A percentile compares a stretch with the other conserved stretches of the same genome.
phyloP scores from a whole-genome alignment of 495 filamentous ascomycete genomes.

The Beverwykella pulmonaria region DNA sequence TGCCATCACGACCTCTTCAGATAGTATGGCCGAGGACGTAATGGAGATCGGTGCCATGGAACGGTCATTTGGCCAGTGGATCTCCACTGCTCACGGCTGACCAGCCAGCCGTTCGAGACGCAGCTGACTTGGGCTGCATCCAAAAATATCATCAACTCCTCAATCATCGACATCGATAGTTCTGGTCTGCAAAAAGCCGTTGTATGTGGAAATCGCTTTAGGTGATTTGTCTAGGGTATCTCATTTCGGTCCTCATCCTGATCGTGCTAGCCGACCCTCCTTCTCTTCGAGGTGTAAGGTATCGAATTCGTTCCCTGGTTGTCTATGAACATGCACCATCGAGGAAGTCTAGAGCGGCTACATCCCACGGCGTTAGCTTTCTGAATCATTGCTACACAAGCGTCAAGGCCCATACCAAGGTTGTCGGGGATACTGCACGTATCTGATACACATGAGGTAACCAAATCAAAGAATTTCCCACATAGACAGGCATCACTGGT shows the following conservation, averaged over 20 bases:
- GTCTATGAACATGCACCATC: conserved; percentile 4
- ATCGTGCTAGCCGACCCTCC: not conserved
- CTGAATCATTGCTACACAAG: not conserved
- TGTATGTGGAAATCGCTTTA: not conserved
- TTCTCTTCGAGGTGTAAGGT: not conserved
- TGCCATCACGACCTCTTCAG: too few relatives aligned
- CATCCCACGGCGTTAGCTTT: not conserved
- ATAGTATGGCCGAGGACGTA: too few relatives aligned
- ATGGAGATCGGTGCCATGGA: too few relatives aligned
- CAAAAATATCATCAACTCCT: too few relatives aligned
- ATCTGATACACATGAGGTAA: conserved; percentile 11
- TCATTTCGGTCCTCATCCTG: conserved; percentile 1
- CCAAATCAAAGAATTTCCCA: conserved; percentile 20
- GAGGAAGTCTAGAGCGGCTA: conserved; percentile 7
- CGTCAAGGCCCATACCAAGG: conserved; percentile 15
- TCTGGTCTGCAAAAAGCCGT: too few relatives aligned
- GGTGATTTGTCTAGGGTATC: conserved; percentile 1
- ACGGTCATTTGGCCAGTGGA: too few relatives aligned
- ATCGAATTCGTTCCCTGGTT: not conserved
- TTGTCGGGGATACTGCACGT: conserved; percentile 15
- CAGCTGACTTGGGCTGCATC: too few relatives aligned
- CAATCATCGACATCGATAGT: too few relatives aligned
- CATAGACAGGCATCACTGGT: conserved; percentile 24
- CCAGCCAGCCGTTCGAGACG: too few relatives aligned
- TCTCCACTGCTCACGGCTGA: too few relatives aligned